Percentiles rank a stretch among this genome's conserved stretches.
These are phyloP conservation scores for Epipyxis sp. DNA, from an alignment of 108 stramenopile species.

Conservation along the genomic window DNA sequence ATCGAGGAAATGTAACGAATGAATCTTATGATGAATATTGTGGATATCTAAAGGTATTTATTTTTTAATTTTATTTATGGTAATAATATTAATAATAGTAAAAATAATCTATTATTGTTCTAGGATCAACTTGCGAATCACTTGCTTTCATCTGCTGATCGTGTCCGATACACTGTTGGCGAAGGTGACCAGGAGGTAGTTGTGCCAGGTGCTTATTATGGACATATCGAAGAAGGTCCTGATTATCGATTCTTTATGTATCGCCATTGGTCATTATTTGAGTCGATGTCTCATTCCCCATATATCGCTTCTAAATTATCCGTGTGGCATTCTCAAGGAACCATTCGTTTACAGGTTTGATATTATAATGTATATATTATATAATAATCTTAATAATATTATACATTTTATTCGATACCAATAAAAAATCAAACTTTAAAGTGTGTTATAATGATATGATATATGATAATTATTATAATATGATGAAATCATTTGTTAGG, in stretches of 20 bases:
- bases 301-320: conserved; percentile 52
- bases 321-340: conserved; percentile 53
- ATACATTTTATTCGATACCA: no score
- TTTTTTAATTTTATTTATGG: no score
- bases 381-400: no score
- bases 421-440: no score
- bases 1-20: conserved; percentile 33
- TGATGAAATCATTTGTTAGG: no score
- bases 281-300: conserved; percentile 40
- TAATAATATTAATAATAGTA: no score
- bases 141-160: background rate
- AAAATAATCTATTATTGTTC: no score
- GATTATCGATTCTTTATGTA: conserved; percentile 58
- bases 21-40: conserved; percentile 21
- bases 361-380: no score
- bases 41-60: conserved; percentile 3
- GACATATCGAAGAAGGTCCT: conserved; percentile 31
- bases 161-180: background rate
- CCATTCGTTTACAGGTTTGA: conserved; percentile 41
- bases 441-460: no score
- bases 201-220: background rate
- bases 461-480: no score
- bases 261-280: conserved; percentile 58
- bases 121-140: background rate
- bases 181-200: background rate